Evolutionary conservation across 2,329 filamentous ascomycete genomes (phyloP), one percentile per base, ranked within the genome.

Genomic region (Calonectria leucothoes): DNA sequence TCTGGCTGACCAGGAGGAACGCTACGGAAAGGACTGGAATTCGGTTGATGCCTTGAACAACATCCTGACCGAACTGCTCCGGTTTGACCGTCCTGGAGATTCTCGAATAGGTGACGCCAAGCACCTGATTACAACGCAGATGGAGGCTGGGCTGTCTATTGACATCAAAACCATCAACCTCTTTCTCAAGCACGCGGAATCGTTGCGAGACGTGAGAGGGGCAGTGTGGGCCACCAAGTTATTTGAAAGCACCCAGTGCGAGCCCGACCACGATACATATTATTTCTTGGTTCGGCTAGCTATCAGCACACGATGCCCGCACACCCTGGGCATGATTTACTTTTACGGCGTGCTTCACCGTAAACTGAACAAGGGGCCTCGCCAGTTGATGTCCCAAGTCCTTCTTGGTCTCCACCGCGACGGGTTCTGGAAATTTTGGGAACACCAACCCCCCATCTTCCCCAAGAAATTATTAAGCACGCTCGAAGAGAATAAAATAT

Each of bases 21-120:
- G 86, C 4, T 90, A 89, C 78, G 88, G 88, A 6, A 75, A 81
- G 1, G 81, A 81, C n/a, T 90, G 89, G 89, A 80, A 87, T 42
- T 84, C 83, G 6, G 77, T 75, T 27, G 75, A 77, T 6, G 81
- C 85, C 1, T 77, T 84, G 49, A 84, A 86, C 76, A 77, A 77
- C 39, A 84, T 88, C 29, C 73, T 89, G n/a, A 79, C 83, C 4
- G 85, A 88, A 55, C 83, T 88, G 29, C 84, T 86, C 61, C 81
- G 83, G 35, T 84, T 88, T 77, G 81, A 85, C 52, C 79, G 78
- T 7, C 71, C 67, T 29, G 64, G 78, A 12, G 61, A 80, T 63
- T 66, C 75, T 4, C 71, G 77, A 15, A 75, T 81, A 39, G 71
- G 76, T 17, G 81, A 83, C 23, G 81, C 82, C 55, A 78, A 80